A percentile compares a stretch with the other conserved stretches of the same genome.
Evolutionary conservation across 257 asterid species (phyloP).

Genomic region (Penstemon eatonii): DNA sequence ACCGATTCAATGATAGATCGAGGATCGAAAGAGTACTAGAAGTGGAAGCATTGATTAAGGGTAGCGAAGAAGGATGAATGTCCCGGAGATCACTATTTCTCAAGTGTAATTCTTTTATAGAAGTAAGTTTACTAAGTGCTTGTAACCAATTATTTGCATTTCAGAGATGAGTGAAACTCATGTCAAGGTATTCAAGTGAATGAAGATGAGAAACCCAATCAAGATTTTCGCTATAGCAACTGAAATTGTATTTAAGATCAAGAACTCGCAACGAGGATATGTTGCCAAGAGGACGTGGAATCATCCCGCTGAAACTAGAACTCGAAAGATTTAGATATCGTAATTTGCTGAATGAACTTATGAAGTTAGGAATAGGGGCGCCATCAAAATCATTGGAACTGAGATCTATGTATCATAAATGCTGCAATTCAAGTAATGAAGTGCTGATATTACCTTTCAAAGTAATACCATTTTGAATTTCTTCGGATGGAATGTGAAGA

Average conservation of each 20-base stretch:
- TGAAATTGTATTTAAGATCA: conserved; percentile 4
- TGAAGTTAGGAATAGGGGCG: not conserved
- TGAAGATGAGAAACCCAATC: conserved; percentile 23
- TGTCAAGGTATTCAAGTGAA: no score
- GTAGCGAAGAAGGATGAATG: not conserved
- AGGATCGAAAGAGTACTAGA: conserved; percentile 13
- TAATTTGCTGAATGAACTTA: not conserved
- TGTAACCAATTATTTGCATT: conserved; percentile 27
- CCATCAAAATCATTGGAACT: not conserved
- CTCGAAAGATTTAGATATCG: not conserved
- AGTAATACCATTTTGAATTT: no score
- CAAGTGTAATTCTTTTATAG: conserved; percentile 4
- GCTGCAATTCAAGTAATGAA: not conserved
- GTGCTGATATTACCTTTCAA: not conserved
- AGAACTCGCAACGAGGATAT: no score
- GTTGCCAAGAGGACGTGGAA: no score
- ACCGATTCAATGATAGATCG: not conserved
- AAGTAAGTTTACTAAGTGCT: conserved; percentile 15
- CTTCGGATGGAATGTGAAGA: not conserved
- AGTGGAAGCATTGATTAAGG: not conserved
- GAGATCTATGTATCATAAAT: not conserved
- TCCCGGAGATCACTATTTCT: not conserved
- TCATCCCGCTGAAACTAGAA: no score
- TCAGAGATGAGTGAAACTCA: no score
- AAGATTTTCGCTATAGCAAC: conserved; percentile 11